Conservation (phyloP, 352 stramenopile genomes). For the Globisporangium alternatum region DNA sequence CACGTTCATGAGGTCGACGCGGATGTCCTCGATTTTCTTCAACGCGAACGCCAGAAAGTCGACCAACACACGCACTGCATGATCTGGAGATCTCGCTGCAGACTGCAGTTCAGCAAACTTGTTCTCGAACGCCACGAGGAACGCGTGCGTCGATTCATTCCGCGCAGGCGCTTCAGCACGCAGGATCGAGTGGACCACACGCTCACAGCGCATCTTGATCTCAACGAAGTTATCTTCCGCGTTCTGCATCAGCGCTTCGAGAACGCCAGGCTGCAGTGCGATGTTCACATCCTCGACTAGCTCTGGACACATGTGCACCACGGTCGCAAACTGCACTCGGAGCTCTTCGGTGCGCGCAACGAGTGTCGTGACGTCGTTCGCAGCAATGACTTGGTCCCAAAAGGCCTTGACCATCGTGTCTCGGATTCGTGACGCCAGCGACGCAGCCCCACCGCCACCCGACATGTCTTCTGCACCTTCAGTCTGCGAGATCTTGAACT, state of each 20-base stretch:
- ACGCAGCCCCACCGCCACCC: constrained; percentile 14
- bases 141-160: constrained; percentile 38
- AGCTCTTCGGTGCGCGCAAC: constrained; percentile 55
- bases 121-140: constrained; percentile 29
- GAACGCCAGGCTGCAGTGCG: constrained; percentile 27
- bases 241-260: constrained; percentile 39
- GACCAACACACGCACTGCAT: constrained; percentile 34
- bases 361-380: constrained; percentile 48
- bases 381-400: constrained; percentile 54
- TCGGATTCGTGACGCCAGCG: constrained; percentile 38
- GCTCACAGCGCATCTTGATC: constrained; percentile 40
- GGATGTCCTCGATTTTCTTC: constrained; percentile 65
- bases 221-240: constrained; percentile 22
- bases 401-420: constrained; percentile 62
- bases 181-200: constrained; percentile 45
- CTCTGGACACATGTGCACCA: constrained; percentile 22
- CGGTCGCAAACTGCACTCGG: constrained; percentile 29
- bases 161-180: constrained; percentile 49
- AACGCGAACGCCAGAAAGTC: constrained; percentile 66
- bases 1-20: constrained; percentile 54
- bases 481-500: constrained; percentile 36
- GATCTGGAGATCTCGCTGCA: constrained; percentile 11
- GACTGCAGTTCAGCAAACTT: constrained; percentile 22
- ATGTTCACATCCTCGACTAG: constrained; percentile 39
- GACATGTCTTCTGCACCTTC: constrained; percentile 8